phyloP scores from a whole-genome alignment of 129 eudicot genomes.

The Flaveria sonorensis region DNA sequence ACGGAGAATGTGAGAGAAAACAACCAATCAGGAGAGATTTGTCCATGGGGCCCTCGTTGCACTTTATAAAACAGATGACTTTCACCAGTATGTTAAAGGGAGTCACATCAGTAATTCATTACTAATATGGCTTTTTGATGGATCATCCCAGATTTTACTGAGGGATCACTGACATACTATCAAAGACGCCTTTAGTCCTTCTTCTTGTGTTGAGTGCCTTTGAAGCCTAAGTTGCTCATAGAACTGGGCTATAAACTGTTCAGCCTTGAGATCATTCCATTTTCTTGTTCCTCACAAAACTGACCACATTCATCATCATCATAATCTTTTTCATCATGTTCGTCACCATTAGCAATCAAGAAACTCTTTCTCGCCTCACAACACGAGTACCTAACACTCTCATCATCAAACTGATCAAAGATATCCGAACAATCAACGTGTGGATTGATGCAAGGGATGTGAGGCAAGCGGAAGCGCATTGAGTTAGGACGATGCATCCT shows the following conservation, averaged over 20 bases:
- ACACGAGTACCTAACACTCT: conserved; percentile 14
- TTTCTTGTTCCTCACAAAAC: conserved; percentile 37
- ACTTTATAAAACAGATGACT: too few relatives aligned
- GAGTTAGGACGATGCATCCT: conserved; percentile 82
- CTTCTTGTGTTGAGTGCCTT: conserved; percentile 40
- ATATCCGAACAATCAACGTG: conserved; percentile 43
- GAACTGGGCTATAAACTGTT: conserved; percentile 72
- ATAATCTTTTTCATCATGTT: conserved; percentile 1
- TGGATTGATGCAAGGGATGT: conserved; percentile 75
- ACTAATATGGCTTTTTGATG: too few relatives aligned
- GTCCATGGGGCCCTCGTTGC: too few relatives aligned
- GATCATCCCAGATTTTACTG: too few relatives aligned
- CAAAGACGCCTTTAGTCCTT: not conserved
- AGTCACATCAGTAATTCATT: too few relatives aligned
- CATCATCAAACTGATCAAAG: conserved; percentile 32
- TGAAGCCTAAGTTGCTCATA: conserved; percentile 79
- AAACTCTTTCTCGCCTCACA: conserved; percentile 41
- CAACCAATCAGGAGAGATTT: too few relatives aligned
- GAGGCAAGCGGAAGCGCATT: conserved; percentile 61
- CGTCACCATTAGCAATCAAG: conserved; percentile 21
- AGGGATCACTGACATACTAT: too few relatives aligned
- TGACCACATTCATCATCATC: not conserved
- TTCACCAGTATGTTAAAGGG: too few relatives aligned
- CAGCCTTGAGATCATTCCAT: conserved; percentile 63
- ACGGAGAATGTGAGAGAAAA: too few relatives aligned